These are phyloP conservation scores for Stephanodiscus minutulus DNA, from an alignment of 108 stramenopile species.

Conservation along the genomic window DNA sequence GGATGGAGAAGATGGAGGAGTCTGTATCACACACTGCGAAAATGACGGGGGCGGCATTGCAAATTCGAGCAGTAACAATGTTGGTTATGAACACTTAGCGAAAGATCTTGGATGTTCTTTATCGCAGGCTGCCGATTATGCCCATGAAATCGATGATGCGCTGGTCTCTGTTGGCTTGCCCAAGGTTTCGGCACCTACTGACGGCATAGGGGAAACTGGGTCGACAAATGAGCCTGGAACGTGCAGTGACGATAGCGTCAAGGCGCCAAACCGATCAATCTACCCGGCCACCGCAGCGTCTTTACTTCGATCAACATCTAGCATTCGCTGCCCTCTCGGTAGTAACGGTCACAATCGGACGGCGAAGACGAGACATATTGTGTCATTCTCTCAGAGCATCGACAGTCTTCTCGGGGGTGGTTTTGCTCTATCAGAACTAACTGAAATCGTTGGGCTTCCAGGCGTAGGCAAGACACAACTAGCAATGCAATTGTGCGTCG, in stretches of 20 bases:
- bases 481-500: conserved; percentile 91
- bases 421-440: conserved; percentile 75
- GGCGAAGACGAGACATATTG: conserved; percentile 48
- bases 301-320: conserved; percentile 26
- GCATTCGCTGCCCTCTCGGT: conserved; percentile 1
- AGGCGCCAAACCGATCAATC: background rate
- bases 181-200: background rate
- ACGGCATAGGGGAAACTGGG: background rate
- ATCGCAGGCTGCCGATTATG: conserved; percentile 39
- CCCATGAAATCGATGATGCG: conserved; percentile 36
- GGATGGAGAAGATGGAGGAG: conserved; percentile 10
- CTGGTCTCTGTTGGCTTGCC: conserved; percentile 32
- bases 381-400: conserved; percentile 76
- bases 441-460: conserved; percentile 91
- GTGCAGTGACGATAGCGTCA: background rate
- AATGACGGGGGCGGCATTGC: background rate
- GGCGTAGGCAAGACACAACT: conserved; percentile 96
- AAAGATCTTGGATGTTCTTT: conserved; percentile 34
- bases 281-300: conserved; percentile 38
- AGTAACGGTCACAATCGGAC: conserved; percentile 9
- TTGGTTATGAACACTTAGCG: conserved; percentile 11
- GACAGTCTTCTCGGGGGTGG: conserved; percentile 91
- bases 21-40: background rate
- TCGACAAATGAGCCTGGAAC: background rate
- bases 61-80: background rate